Percentiles rank a stretch among this genome's conserved stretches.
These are phyloP conservation scores for Darksidea phi DNA, from an alignment of 495 filamentous ascomycete genomes.

Conservation along the genomic window DNA sequence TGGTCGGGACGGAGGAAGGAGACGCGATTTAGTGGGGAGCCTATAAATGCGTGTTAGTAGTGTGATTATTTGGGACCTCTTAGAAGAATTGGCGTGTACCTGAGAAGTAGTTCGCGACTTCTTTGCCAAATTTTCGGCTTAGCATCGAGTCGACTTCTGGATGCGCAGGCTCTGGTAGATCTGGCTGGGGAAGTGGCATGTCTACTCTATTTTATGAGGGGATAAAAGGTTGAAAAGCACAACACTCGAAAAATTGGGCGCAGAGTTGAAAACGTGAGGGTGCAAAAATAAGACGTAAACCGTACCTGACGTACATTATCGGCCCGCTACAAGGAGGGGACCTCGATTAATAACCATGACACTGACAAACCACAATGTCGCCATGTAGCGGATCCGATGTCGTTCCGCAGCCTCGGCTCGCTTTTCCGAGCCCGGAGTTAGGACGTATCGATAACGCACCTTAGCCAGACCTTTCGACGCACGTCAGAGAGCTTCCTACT, in stretches of 20 bases:
- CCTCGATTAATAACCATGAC: constrained; percentile 24
- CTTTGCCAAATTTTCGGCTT: constrained; percentile 80
- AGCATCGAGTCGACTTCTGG: constrained; percentile 77
- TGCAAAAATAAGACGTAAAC: neutral
- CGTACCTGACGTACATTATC: too few species aligned
- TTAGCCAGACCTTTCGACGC: neutral
- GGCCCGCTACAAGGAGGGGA: neutral
- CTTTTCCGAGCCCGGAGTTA: constrained; percentile 18
- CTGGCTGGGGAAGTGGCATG: constrained; percentile 37
- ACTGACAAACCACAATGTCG: neutral
- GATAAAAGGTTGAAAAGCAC: too few species aligned
- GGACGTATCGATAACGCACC: constrained; percentile 5
- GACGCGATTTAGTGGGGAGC: constrained; percentile 71
- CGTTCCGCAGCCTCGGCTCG: constrained; percentile 17
- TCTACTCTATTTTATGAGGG: too few species aligned
- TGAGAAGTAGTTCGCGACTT: constrained; percentile 94
- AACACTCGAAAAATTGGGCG: too few species aligned
- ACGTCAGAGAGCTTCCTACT: neutral
- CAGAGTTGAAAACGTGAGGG: too few species aligned
- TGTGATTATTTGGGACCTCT: too few species aligned
- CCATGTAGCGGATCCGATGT: neutral
- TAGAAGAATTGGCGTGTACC: constrained; percentile 50
- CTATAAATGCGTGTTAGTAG: constrained; percentile 41
- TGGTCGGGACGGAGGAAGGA: constrained; percentile 84
- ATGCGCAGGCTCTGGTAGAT: constrained; percentile 57